Evolutionary conservation across 2,329 filamentous ascomycete genomes (phyloP).

Genomic region (Raffaelea arxii): DNA sequence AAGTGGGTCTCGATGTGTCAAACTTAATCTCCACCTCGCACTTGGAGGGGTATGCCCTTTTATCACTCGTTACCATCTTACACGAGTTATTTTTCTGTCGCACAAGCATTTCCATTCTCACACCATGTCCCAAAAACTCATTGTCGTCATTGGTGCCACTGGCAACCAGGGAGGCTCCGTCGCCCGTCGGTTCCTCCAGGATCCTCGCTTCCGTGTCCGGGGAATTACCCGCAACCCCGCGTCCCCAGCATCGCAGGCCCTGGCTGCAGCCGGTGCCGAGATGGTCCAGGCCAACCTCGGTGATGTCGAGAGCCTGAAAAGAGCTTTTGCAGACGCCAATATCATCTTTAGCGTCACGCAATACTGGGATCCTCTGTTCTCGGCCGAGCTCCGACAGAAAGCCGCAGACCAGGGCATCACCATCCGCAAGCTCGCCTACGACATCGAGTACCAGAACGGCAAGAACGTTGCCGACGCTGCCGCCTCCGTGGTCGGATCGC

Average conservation of each 20-base stretch:
- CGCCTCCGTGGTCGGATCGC: conserved; percentile 41
- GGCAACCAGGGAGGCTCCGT: conserved; percentile 44
- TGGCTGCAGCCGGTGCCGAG: conserved; percentile 32
- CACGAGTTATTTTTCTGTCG: no score
- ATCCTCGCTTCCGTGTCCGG: conserved; percentile 32
- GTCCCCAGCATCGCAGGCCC: conserved; percentile 28
- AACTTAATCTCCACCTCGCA: no score
- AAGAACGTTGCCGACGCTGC: conserved; percentile 47
- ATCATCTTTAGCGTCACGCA: conserved; percentile 46
- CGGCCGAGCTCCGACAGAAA: conserved; percentile 28
- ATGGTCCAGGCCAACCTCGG: conserved; percentile 33
- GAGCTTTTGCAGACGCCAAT: conserved; percentile 33
- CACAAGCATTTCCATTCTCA: no score
- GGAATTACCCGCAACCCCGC: conserved; percentile 35
- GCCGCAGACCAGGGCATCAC: conserved; percentile 28
- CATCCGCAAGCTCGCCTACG: conserved; percentile 33
- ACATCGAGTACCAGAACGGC: conserved; percentile 40
- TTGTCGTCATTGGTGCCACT: conserved; percentile 37
- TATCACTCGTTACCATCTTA: no score
- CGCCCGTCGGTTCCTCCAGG: conserved; percentile 32
- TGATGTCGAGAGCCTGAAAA: conserved; percentile 26
- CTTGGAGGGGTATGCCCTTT: no score
- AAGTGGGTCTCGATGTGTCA: no score
- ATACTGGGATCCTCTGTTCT: conserved; percentile 43
- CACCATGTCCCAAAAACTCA: conserved; percentile 20